Conservation (phyloP, 345 rosid genomes). For the Leavenworthia alabamica region DNA sequence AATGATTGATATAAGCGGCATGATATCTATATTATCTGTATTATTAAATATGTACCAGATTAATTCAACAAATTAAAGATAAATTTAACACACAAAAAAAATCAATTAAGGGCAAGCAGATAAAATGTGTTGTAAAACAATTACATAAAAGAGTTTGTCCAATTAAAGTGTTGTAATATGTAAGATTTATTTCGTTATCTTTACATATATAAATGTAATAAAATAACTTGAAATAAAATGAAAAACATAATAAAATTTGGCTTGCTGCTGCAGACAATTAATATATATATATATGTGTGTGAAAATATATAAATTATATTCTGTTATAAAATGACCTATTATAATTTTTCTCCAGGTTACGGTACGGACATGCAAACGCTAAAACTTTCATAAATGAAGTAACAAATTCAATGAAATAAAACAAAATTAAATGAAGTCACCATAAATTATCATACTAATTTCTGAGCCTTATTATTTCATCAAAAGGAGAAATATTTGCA, state of each 20-base stretch:
- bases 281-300: too few relatives aligned
- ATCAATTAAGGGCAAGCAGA: too few relatives aligned
- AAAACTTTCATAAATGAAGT: constrained; percentile 8
- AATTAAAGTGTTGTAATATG: background rate
- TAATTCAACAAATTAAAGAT: background rate
- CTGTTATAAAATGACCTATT: background rate
- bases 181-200: background rate
- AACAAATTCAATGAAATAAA: background rate
- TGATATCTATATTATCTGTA: background rate
- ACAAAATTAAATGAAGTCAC: constrained; percentile 2
- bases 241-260: background rate
- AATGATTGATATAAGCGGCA: background rate
- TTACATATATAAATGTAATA: background rate
- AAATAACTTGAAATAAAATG: background rate
- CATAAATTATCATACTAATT: background rate
- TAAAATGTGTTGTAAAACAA: too few relatives aligned
- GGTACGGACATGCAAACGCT: constrained; percentile 4
- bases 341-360: background rate
- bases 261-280: background rate
- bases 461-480: background rate
- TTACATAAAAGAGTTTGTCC: background rate
- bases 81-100: background rate
- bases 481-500: constrained; percentile 1
- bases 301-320: too few relatives aligned
- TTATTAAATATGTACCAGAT: background rate